These are phyloP conservation scores for Rhizopogon vinicolor DNA, from an alignment of 768 basidiomycete species.

Conservation along the genomic window DNA sequence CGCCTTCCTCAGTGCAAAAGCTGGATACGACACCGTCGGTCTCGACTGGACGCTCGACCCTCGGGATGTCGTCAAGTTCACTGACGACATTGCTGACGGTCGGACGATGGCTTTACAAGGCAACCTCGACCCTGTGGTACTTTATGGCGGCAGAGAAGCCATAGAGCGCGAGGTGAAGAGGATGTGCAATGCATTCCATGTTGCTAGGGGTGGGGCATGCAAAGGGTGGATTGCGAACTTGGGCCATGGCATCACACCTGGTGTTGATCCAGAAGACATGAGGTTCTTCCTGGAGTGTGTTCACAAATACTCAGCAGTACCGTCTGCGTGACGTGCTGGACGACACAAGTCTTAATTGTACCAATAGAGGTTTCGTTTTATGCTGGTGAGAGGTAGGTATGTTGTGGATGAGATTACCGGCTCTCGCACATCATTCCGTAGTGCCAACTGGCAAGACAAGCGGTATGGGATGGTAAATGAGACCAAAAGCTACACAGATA, in stretches of 20 bases:
- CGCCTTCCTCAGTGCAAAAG: conserved; percentile 57
- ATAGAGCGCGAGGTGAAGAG: conserved; percentile 84
- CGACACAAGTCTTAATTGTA: not conserved
- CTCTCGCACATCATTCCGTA: conserved; percentile 1
- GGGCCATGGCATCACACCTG: conserved; percentile 96
- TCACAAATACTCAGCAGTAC: conserved; percentile 64
- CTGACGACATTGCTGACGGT: not conserved
- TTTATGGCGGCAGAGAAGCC: conserved; percentile 82
- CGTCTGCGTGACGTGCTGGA: not conserved
- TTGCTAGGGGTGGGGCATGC: conserved; percentile 38
- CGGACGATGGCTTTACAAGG: conserved; percentile 74
- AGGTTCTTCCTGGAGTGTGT: conserved; percentile 89
- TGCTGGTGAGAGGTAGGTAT: not conserved
- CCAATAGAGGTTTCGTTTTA: not conserved
- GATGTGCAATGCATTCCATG: conserved; percentile 73
- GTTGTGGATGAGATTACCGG: not conserved
- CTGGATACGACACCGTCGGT: conserved; percentile 85
- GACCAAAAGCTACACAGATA: conserved; percentile 1
- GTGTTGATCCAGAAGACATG: conserved; percentile 91
- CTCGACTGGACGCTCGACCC: conserved; percentile 92
- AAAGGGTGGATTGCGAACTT: conserved; percentile 96
- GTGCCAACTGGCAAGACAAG: not conserved
- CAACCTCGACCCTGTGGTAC: conserved; percentile 84
- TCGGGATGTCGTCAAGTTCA: conserved; percentile 48
- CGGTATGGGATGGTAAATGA: not conserved